Evolutionary conservation across 2,329 filamentous ascomycete genomes (phyloP), one percentile per base, ranked within the genome.

Genomic region (Emericellopsis atlantica): DNA sequence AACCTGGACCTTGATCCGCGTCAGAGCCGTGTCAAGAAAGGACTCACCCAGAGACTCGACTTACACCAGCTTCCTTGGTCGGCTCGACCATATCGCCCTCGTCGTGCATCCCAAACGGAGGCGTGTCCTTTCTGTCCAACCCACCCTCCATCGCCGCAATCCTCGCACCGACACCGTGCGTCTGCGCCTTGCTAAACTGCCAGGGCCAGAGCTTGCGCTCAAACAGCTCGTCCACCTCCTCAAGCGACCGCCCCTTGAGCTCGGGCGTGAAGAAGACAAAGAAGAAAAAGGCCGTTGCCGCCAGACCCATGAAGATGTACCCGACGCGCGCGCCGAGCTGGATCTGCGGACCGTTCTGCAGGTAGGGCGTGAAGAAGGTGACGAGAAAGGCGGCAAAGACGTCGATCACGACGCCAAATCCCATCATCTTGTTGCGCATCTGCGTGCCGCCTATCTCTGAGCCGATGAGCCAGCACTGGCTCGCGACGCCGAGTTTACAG

Each of bases 221-320:
- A n/a, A n/a, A n/a, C n/a, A n/a, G n/a, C 41, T 48, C 42, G 36
- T 53, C 50, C 12, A 54, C 44, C 39, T 54, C 50, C 40, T 54
- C 51, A 2, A 54, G 49, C 5, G 48, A 49, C 12, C 46, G 34
- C 6, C 49, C 49, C 33, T 51, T 46, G 29, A 49, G 50, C 47
- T 53, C 52, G 4, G 47, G 47, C 23, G 42, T 44, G 32, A 40
- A 48, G 21, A 46, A 44, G n/a, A 45, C 36, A n/a, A 45, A 42
- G 33, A 49, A 49, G 4, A 45, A 47, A 16, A 43, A 34, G 5
- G 45, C 41, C 5, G 47, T 42, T 10, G 10, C 6, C 24, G 10
- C 6, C 12, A 49, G 39, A 15, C 40, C 45, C 23, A 45, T 47
- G 6, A 50, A 49, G 23, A 49, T 41, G 36, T 46, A 50, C 10